Evolutionary conservation across 2,329 filamentous ascomycete species (phyloP).

Genomic region (Arachnopeziza araneosa): DNA sequence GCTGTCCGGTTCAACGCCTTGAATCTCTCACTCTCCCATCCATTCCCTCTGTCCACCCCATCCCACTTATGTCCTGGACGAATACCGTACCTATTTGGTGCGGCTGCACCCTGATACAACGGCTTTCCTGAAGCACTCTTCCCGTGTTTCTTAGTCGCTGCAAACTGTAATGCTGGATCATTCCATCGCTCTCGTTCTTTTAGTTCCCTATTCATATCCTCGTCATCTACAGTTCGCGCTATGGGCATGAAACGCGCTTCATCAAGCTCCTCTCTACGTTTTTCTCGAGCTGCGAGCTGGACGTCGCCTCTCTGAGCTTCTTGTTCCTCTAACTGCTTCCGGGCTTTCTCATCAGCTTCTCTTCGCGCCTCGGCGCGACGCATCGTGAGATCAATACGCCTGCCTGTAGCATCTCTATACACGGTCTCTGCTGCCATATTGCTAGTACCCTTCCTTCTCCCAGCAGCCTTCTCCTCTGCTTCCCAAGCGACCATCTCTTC

Average conservation of each 20-base stretch:
- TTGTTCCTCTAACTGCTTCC: slow-evolving; percentile 58
- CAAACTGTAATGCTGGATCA: slow-evolving; percentile 81
- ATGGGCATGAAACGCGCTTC: slow-evolving; percentile 80
- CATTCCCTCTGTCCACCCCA: slow-evolving; percentile 88
- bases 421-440: slow-evolving; percentile 70
- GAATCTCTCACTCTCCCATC: slow-evolving; percentile 91
- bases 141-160: slow-evolving; percentile 41
- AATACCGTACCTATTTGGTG: slow-evolving; percentile 92
- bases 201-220: slow-evolving; percentile 76
- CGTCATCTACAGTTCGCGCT: slow-evolving; percentile 77
- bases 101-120: slow-evolving; percentile 70
- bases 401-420: slow-evolving; percentile 89
- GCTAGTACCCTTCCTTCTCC: slow-evolving; percentile 33
- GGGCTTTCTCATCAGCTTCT: slow-evolving; percentile 65
- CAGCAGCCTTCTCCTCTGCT: slow-evolving; percentile 29
- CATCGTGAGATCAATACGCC: slow-evolving; percentile 91
- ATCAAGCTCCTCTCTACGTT: slow-evolving; percentile 60
- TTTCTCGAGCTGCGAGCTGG: slow-evolving; percentile 63
- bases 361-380: slow-evolving; percentile 80
- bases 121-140: slow-evolving; percentile 23
- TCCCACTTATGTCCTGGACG: slow-evolving; percentile 92
- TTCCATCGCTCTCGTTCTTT: slow-evolving; percentile 80
- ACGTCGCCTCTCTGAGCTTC: slow-evolving; percentile 79
- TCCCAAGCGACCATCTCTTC: slow-evolving; percentile 54
- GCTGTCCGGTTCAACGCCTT: slow-evolving; percentile 74